A percentile compares a stretch with the other conserved stretches of the same genome.
Evolutionary conservation across 1,284 basidiomycete genomes (phyloP).

Genomic region (Papiliotrema terrestris): DNA sequence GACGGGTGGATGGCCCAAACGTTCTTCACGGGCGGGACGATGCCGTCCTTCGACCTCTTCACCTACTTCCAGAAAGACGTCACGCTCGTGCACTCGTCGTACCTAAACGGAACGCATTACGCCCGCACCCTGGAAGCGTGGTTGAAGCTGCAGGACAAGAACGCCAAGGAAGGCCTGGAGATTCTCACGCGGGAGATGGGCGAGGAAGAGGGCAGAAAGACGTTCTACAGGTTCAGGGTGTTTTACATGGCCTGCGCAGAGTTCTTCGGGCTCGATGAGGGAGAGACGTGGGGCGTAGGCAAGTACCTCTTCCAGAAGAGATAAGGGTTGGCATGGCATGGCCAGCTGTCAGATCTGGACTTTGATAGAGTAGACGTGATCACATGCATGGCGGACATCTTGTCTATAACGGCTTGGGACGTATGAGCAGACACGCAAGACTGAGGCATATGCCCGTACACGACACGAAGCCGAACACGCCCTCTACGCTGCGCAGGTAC

Average conservation of each 20-base stretch:
- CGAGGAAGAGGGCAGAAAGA: slow-evolving; percentile 58
- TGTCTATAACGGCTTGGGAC: slow-evolving; percentile 11
- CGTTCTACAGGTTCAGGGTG: slow-evolving; percentile 62
- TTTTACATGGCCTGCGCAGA: slow-evolving; percentile 75
- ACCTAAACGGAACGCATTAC: slow-evolving; percentile 64
- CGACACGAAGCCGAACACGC: slow-evolving; percentile 27
- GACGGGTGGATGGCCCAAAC: slow-evolving; percentile 76
- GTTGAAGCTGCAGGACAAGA: slow-evolving; percentile 62
- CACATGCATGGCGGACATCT: not conserved
- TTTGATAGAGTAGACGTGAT: too few relatives aligned
- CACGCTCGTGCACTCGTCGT: slow-evolving; percentile 61
- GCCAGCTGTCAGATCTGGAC: not conserved
- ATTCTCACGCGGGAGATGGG: slow-evolving; percentile 56
- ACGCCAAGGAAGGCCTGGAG: slow-evolving; percentile 55
- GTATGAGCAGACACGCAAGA: not conserved
- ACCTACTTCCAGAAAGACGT: slow-evolving; percentile 68
- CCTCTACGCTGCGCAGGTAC: slow-evolving; percentile 28
- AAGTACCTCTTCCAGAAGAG: slow-evolving; percentile 56
- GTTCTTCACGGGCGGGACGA: slow-evolving; percentile 63
- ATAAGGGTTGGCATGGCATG: slow-evolving; percentile 6
- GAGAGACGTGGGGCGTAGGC: slow-evolving; percentile 63
- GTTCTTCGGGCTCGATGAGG: slow-evolving; percentile 64
- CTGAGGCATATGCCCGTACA: slow-evolving; percentile 16
- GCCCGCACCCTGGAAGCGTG: slow-evolving; percentile 66
- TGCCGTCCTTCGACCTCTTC: slow-evolving; percentile 59